These are phyloP conservation scores for Myxozyma monticola DNA, from an alignment of 805 yeast species.

Conservation along the genomic window DNA sequence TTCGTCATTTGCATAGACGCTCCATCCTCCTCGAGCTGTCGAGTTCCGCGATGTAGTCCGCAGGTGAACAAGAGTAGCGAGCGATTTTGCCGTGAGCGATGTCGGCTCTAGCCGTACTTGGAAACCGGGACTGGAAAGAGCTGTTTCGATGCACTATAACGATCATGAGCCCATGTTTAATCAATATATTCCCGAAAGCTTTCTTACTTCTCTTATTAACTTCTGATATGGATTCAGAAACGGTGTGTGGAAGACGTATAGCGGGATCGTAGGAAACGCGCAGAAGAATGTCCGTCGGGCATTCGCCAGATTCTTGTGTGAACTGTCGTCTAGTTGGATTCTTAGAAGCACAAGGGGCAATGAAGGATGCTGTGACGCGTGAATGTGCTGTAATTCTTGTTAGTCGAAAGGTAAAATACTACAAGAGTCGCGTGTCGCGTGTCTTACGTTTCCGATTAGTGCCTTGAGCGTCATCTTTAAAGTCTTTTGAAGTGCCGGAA, in stretches of 20 bases:
- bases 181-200: background rate
- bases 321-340: slow-evolving; percentile 13
- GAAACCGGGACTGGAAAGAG: slow-evolving; percentile 18
- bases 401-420: background rate
- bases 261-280: slow-evolving; percentile 20
- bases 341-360: slow-evolving; percentile 22
- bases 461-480: slow-evolving; percentile 12
- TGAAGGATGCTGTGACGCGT: slow-evolving; percentile 21
- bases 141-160: slow-evolving; percentile 16
- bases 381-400: slow-evolving; percentile 16
- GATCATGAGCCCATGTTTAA: no score
- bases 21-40: slow-evolving; percentile 31
- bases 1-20: slow-evolving; percentile 25
- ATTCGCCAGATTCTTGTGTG: background rate
- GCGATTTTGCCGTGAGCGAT: slow-evolving; percentile 18
- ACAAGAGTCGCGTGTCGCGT: background rate
- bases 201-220: slow-evolving; percentile 15
- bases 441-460: slow-evolving; percentile 14
- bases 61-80: slow-evolving; percentile 16
- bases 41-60: slow-evolving; percentile 16
- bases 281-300: slow-evolving; percentile 11
- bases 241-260: slow-evolving; percentile 24
- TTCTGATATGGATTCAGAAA: slow-evolving; percentile 17
- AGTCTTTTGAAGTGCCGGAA: slow-evolving; percentile 12
- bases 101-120: slow-evolving; percentile 16